A percentile compares a stretch with the other conserved stretches of the same genome.
phyloP scores from a whole-genome alignment of 805 yeast genomes.

The Ogataea kodamae region DNA sequence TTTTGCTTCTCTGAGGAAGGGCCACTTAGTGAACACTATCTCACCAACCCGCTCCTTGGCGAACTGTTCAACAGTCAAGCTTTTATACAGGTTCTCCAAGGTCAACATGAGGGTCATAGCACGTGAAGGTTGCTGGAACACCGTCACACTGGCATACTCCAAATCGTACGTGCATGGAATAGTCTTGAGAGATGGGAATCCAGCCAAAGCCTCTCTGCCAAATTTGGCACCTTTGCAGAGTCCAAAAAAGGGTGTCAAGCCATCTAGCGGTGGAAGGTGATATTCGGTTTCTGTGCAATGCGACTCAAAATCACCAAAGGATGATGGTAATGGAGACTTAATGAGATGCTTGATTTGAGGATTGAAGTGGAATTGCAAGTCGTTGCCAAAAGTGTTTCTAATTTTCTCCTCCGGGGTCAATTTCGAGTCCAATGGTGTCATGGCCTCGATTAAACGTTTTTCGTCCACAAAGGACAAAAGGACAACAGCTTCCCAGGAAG shows the following conservation, averaged over 20 bases:
- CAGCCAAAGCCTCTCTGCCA: constrained; percentile 76
- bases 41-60: constrained; percentile 60
- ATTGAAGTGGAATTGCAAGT: constrained; percentile 65
- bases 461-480: constrained; percentile 89
- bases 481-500: constrained; percentile 97
- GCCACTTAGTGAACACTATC: constrained; percentile 79
- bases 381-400: constrained; percentile 74
- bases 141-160: constrained; percentile 58
- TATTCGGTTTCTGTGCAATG: constrained; percentile 68
- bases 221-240: constrained; percentile 61
- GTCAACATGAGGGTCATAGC: constrained; percentile 76
- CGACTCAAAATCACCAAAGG: constrained; percentile 75
- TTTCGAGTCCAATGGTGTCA: constrained; percentile 60
- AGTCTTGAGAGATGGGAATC: constrained; percentile 82
- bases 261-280: constrained; percentile 47
- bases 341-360: constrained; percentile 69
- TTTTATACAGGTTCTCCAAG: constrained; percentile 52
- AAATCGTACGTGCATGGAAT: constrained; percentile 57
- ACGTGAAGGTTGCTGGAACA: constrained; percentile 82
- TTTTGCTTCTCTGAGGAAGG: constrained; percentile 79
- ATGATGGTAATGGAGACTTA: constrained; percentile 72
- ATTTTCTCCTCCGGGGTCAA: constrained; percentile 65
- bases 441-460: constrained; percentile 63
- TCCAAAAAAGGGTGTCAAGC: constrained; percentile 45
- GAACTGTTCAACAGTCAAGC: constrained; percentile 58